Evolutionary conservation across 192 early-diverging fungal genomes (phyloP).

Genomic region (Entomortierella beljakovae): DNA sequence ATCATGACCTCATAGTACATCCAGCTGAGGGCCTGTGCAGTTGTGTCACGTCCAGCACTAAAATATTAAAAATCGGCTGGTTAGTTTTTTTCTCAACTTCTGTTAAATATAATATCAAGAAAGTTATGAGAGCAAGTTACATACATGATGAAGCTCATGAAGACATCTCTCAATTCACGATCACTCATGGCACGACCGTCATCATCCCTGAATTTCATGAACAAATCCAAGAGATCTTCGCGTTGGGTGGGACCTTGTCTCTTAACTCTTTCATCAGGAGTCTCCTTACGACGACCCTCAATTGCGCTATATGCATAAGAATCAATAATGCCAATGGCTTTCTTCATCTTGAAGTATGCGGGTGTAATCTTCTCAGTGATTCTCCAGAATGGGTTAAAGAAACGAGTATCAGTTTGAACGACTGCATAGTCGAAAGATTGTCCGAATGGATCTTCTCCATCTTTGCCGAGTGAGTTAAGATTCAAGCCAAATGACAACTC

Average conservation of each 20-base stretch:
- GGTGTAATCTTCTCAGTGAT: slow-evolving; percentile 38
- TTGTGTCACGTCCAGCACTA: slow-evolving; percentile 64
- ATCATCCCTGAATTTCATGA: slow-evolving; percentile 57
- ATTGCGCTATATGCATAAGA: slow-evolving; percentile 50
- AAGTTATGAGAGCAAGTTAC: not conserved
- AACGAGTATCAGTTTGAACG: slow-evolving; percentile 32
- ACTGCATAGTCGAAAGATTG: slow-evolving; percentile 64
- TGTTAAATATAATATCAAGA: not conserved
- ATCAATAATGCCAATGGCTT: slow-evolving; percentile 28
- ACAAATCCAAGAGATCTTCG: slow-evolving; percentile 59
- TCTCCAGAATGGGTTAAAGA: slow-evolving; percentile 48
- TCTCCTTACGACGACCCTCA: slow-evolving; percentile 25
- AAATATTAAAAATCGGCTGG: not conserved
- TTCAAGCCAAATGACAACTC: slow-evolving; percentile 59
- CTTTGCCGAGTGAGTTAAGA: slow-evolving; percentile 52
- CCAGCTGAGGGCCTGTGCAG: slow-evolving; percentile 68
- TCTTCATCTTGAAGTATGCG: slow-evolving; percentile 20
- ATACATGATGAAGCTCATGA: slow-evolving; percentile 59
- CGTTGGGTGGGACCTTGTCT: slow-evolving; percentile 13
- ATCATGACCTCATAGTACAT: slow-evolving; percentile 58
- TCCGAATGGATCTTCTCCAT: slow-evolving; percentile 59
- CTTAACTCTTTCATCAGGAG: slow-evolving; percentile 8
- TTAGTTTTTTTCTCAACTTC: not conserved
- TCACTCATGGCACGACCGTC: slow-evolving; percentile 50
- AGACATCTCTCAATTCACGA: slow-evolving; percentile 57